Percentiles rank a stretch among this genome's conserved stretches.
Evolutionary conservation across 2,329 filamentous ascomycete species (phyloP).

Genomic region (Hysterium pulicare): DNA sequence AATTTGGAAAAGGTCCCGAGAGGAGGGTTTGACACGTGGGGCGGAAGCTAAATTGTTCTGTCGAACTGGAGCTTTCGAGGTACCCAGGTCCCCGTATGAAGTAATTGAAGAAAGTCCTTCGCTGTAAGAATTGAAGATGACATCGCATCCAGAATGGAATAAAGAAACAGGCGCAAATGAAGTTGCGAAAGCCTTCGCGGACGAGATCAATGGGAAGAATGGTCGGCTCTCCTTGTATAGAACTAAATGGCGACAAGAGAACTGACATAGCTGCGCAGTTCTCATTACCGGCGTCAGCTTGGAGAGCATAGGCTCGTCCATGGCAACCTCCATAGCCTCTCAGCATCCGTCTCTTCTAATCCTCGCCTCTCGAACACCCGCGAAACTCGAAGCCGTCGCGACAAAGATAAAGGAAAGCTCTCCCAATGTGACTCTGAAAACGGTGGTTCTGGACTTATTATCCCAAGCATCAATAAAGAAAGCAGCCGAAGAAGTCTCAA

Average conservation of each 20-base stretch:
- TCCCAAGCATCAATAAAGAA: constrained; percentile 34
- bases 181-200: constrained; percentile 28
- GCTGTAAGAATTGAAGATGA: constrained; percentile 5
- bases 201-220: constrained; percentile 24
- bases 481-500: constrained; percentile 30
- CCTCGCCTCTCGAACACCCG: constrained; percentile 41
- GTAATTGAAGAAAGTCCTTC: not conserved
- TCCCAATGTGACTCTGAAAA: constrained; percentile 21
- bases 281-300: constrained; percentile 37
- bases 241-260: not conserved
- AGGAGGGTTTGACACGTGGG: not conserved
- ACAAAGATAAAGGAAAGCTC: constrained; percentile 29
- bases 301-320: constrained; percentile 29
- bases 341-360: constrained; percentile 25
- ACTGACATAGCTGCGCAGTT: constrained; percentile 21
- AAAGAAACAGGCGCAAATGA: constrained; percentile 28
- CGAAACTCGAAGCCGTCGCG: constrained; percentile 41
- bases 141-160: constrained; percentile 36
- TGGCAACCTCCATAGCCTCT: constrained; percentile 24
- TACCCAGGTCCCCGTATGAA: too few species aligned
- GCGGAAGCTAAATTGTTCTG: not conserved
- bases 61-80: too few species aligned
- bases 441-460: constrained; percentile 36
- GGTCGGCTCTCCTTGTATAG: constrained; percentile 10
- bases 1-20: too few species aligned